Evolutionary conservation across 2,329 filamentous ascomycete species (phyloP), one percentile per base, ranked within the genome.

Genomic region (Corinectria fuckeliana): DNA sequence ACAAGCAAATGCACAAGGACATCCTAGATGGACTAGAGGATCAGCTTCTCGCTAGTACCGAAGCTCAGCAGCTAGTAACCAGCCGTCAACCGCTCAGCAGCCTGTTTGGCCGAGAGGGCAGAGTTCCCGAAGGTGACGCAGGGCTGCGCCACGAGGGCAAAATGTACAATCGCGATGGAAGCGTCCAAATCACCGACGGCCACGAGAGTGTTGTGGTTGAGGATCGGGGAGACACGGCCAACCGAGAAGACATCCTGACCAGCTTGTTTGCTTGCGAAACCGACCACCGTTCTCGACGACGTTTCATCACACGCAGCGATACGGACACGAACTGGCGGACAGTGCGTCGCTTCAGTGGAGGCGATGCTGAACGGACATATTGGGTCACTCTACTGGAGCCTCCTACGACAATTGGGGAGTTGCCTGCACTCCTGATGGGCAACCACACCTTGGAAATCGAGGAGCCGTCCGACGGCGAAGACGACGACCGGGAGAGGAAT

Each of bases 1-100:
- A 93, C 72, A 92, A 93, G 71, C 91, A 97, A 72, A 88, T 97
- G 76, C 93, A 95, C 60, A 87, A 87, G 60, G 94, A 98, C 65
- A 91, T 93, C 60, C 82, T 94, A 5, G 88, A 91, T 56, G 88
- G 88, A 2, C 82, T 93, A 62, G 90, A 93, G 69, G 91, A 93
- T 62, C 90, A 93, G 71, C 85, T 90, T 53, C 86, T 91, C 74
- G 85, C 91, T 34, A 91, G 90, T 60, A 88, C 87, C 18, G 88
- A 93, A 66, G 88, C 91, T 10, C 87, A 91, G 58, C 90, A 94
- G 67, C 84, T 96, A 6, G 85, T 95, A 11, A 85, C 88, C 13
- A 87, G 89, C 51, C 85, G 90, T 39, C 90, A 92, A 67, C 91
- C 91, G 0, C 82, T 94, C 44, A 93, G 91, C 72, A 87, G 86